Conservation (phyloP, 2,329 filamentous ascomycete species). For the Zalaria sp. region DNA sequence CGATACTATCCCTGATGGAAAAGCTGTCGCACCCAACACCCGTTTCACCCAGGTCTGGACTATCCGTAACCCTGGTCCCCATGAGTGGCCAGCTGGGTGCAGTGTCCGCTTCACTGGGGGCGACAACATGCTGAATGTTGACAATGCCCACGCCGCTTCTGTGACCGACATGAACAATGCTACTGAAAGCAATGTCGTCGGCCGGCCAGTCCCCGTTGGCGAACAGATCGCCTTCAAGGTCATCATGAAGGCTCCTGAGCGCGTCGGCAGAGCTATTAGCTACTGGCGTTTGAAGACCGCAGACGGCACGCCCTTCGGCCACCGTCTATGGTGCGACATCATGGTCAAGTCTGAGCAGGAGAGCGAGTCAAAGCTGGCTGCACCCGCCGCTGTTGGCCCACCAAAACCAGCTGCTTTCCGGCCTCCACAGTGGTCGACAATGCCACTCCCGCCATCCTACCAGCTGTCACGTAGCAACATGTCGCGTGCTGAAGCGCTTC, state of each 20-base stretch:
- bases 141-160: conserved; percentile 65
- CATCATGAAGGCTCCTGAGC: conserved; percentile 64
- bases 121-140: conserved; percentile 90
- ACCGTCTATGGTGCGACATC: conserved; percentile 91
- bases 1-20: conserved; percentile 70
- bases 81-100: conserved; percentile 76
- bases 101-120: conserved; percentile 84
- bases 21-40: conserved; percentile 52
- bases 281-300: conserved; percentile 89
- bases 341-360: conserved; percentile 37
- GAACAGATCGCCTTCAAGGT: conserved; percentile 72
- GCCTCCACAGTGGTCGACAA: too few species aligned
- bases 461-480: background rate
- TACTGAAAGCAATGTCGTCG: conserved; percentile 68
- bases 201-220: conserved; percentile 54
- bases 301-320: conserved; percentile 72
- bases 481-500: background rate
- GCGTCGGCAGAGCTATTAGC: conserved; percentile 69
- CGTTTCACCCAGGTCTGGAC: conserved; percentile 87
- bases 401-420: background rate
- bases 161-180: conserved; percentile 63
- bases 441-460: background rate
- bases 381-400: conserved; percentile 1
- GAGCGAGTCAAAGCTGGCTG: background rate
- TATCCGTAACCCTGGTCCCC: conserved; percentile 67